Conservation (phyloP, 1,139 yeast genomes). For the Magnusiomyces suaveolens region DNA sequence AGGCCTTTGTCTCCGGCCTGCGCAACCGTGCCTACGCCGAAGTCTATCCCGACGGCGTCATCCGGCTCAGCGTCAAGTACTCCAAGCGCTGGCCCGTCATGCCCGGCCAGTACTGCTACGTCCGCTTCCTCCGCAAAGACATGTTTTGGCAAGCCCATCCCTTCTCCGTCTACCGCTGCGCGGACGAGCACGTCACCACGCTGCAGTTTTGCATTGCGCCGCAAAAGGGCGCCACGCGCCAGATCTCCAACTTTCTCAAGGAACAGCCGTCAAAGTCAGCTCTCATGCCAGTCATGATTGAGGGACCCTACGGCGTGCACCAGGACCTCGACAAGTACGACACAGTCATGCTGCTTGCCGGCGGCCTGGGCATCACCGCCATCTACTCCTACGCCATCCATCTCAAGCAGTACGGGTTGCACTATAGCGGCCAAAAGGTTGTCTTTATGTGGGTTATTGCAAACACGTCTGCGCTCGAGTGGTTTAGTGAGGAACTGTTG, state of each 20-base stretch:
- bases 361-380: slow-evolving; percentile 66
- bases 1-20: slow-evolving; percentile 36
- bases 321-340: slow-evolving; percentile 44
- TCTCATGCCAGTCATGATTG: slow-evolving; percentile 36
- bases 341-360: slow-evolving; percentile 43
- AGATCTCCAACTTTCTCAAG: slow-evolving; percentile 21
- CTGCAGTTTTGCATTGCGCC: slow-evolving; percentile 29
- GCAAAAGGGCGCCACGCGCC: slow-evolving; percentile 26
- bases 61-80: slow-evolving; percentile 23
- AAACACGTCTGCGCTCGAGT: slow-evolving; percentile 37
- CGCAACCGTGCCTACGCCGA: slow-evolving; percentile 33
- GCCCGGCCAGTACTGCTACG: slow-evolving; percentile 54
- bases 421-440: slow-evolving; percentile 26
- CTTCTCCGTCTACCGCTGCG: slow-evolving; percentile 40
- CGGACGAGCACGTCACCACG: slow-evolving; percentile 15
- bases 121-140: slow-evolving; percentile 39
- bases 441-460: slow-evolving; percentile 46
- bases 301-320: slow-evolving; percentile 50
- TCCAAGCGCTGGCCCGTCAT: slow-evolving; percentile 34
- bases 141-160: slow-evolving; percentile 58
- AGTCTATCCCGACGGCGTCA: slow-evolving; percentile 21
- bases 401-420: slow-evolving; percentile 5
- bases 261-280: slow-evolving; percentile 15
- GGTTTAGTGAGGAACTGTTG: slow-evolving; percentile 35
- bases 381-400: slow-evolving; percentile 24